Percentiles rank a stretch among this genome's conserved stretches.
Conservation (phyloP, 805 yeast species). For the Ogataea haglerorum region DNA sequence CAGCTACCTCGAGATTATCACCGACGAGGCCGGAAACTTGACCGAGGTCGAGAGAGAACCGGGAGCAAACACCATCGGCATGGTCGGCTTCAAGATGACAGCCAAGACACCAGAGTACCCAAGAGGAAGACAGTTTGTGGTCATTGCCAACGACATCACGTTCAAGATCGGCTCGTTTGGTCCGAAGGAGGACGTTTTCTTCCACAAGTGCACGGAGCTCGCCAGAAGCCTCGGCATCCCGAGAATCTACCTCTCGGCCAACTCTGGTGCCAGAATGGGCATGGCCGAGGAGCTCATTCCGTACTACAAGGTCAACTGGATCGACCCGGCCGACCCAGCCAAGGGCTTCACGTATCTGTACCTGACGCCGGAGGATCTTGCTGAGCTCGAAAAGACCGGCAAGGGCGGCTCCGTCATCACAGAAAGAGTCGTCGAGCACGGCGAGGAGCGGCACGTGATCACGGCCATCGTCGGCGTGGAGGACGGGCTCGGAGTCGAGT, state of each 20-base stretch:
- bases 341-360: conserved; percentile 91
- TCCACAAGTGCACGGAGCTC: conserved; percentile 86
- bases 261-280: conserved; percentile 99
- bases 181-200: conserved; percentile 90
- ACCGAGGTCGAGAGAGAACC: conserved; percentile 93
- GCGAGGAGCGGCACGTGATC: conserved; percentile 78
- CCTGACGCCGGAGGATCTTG: conserved; percentile 64
- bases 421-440: conserved; percentile 77
- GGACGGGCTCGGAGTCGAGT: conserved; percentile 98
- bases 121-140: conserved; percentile 86
- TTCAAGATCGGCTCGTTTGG: conserved; percentile 98
- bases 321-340: conserved; percentile 64
- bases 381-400: conserved; percentile 53
- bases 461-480: conserved; percentile 88
- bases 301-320: conserved; percentile 90
- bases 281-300: conserved; percentile 95
- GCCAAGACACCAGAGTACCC: conserved; percentile 98
- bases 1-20: conserved; percentile 74
- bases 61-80: conserved; percentile 93
- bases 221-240: conserved; percentile 93
- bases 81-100: conserved; percentile 91
- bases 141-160: conserved; percentile 96
- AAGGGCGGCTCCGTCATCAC: conserved; percentile 63
- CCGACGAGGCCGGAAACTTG: conserved; percentile 74
- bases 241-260: conserved; percentile 92